phyloP scores from a whole-genome alignment of 331 rosid genomes.

The Arachis monticola region DNA sequence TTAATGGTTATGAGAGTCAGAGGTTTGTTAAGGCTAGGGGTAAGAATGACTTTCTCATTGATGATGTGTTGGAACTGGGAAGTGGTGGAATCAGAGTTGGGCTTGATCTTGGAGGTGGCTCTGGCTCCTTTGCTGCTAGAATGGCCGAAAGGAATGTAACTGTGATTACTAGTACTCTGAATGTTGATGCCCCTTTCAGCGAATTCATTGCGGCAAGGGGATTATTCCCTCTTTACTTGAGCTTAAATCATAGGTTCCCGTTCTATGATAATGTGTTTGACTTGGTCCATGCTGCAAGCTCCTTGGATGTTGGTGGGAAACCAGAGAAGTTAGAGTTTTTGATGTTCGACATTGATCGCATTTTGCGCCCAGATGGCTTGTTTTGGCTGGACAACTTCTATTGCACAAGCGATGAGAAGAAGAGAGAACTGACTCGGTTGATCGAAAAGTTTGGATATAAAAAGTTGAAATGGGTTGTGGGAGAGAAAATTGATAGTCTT shows the following conservation, averaged over 20 bases:
- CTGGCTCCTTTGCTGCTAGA: constrained; percentile 87
- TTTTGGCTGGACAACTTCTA: constrained; percentile 87
- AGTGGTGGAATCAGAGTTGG: constrained; percentile 85
- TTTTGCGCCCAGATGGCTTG: constrained; percentile 82
- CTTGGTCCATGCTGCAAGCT: constrained; percentile 66
- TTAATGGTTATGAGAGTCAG: constrained; percentile 64
- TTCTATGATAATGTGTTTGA: constrained; percentile 90
- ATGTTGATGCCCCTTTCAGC: constrained; percentile 80
- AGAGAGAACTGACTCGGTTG: constrained; percentile 67
- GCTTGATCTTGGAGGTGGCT: constrained; percentile 85
- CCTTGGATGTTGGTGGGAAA: constrained; percentile 72
- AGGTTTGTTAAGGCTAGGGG: constrained; percentile 73
- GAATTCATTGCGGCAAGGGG: constrained; percentile 96
- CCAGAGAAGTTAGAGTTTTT: constrained; percentile 79
- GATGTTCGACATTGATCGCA: constrained; percentile 84
- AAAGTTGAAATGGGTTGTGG: constrained; percentile 90
- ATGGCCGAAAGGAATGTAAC: constrained; percentile 86
- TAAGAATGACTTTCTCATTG: constrained; percentile 76
- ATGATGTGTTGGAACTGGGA: constrained; percentile 74
- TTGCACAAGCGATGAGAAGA: constrained; percentile 74
- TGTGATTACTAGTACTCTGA: constrained; percentile 68
- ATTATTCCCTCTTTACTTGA: constrained; percentile 75
- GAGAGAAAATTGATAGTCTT: constrained; percentile 61
- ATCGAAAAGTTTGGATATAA: constrained; percentile 88
- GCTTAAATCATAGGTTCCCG: constrained; percentile 88